Evolutionary conservation across 164 flowering plant genomes (phyloP), one percentile per base, ranked within the genome.

Genomic region (Stephania cephalantha): DNA sequence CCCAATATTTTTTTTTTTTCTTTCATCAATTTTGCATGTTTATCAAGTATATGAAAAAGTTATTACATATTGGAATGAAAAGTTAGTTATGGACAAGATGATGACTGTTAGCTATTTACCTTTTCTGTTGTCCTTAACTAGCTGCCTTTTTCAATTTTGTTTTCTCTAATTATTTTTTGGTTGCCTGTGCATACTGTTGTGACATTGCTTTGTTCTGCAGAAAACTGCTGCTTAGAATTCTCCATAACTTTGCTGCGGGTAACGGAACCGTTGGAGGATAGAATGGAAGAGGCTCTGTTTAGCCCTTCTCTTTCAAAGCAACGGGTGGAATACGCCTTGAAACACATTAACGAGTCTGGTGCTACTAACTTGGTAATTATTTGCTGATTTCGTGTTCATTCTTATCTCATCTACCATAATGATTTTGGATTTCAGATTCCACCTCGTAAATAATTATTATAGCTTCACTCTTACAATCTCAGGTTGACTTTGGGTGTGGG

Each of bases 401-500:
- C 63, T 2, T 68, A 66, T 73, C 68, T 61, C 29, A 64, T 30
- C 35, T 53, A 73, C 22, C 22, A 17, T 42, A 55, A 29, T 9
- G 12, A 17, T 61, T 1, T 63, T 22, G 2, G 69, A n/a, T 46
- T 80, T 72, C 25, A 6, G 7, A n/a, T 53, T 8, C n/a, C 42
- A 29, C 29, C n/a, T 69, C 15, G 64, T 8, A 13, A 9, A 29
- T 15, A 46, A 17, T 64, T 69, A 61, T 65, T 71, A 46, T 63
- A 64, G 58, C 31, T 0, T 31, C 77, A 53, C 10, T 13, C 35
- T 78, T 74, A 45, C 22, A 55, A 15, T 74, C 77, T 69, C 87
- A 96, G 99, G 90, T 92, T 84, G 98, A 95, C 78, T 95, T 91
- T 83, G 97, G 97, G 50, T 95, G 98, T 78, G 98, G 98, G 29